Percentiles rank a stretch among this genome's conserved stretches.
phyloP scores from a whole-genome alignment of 2,329 filamentous ascomycete species.

The Phaeosphaeriaceae sp. region DNA sequence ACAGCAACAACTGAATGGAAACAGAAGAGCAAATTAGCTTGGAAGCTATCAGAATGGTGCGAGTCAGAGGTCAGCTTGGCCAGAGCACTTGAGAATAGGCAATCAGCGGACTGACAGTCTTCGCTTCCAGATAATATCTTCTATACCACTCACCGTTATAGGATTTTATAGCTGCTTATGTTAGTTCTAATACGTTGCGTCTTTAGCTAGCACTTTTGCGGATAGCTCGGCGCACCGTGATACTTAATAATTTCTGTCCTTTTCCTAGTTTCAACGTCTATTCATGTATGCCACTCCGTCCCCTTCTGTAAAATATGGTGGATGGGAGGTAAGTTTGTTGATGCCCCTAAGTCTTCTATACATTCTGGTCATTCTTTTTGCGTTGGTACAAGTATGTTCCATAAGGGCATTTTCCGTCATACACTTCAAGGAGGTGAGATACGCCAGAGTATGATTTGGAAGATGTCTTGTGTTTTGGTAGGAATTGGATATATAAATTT shows the following conservation, averaged over 20 bases:
- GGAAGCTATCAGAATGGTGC: conserved; percentile 52
- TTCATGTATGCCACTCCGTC: conserved; percentile 60
- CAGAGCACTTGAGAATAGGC: background rate
- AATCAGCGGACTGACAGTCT: conserved; percentile 9
- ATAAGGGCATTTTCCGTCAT: conserved; percentile 56
- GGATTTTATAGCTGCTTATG: conserved; percentile 64
- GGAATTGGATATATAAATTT: conserved; percentile 61
- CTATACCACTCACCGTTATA: conserved; percentile 58
- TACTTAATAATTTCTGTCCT: conserved; percentile 60
- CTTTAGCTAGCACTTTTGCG: conserved; percentile 55
- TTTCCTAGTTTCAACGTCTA: conserved; percentile 61
- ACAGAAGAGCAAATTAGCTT: conserved; percentile 51
- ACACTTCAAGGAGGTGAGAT: conserved; percentile 51
- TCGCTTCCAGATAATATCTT: conserved; percentile 54
- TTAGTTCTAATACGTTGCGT: conserved; percentile 68
- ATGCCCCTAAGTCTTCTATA: conserved; percentile 58
- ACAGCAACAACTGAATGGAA: conserved; percentile 22
- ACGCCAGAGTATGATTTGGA: conserved; percentile 51
- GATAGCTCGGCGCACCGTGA: conserved; percentile 54
- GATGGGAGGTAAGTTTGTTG: conserved; percentile 56
- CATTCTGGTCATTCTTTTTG: conserved; percentile 63
- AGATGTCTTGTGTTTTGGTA: conserved; percentile 53
- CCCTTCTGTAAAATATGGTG: conserved; percentile 56
- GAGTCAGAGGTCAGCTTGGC: conserved; percentile 46
- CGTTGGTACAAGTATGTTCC: conserved; percentile 62